Evolutionary conservation across 495 filamentous ascomycete species (phyloP).

Genomic region (Tuber aestivum): DNA sequence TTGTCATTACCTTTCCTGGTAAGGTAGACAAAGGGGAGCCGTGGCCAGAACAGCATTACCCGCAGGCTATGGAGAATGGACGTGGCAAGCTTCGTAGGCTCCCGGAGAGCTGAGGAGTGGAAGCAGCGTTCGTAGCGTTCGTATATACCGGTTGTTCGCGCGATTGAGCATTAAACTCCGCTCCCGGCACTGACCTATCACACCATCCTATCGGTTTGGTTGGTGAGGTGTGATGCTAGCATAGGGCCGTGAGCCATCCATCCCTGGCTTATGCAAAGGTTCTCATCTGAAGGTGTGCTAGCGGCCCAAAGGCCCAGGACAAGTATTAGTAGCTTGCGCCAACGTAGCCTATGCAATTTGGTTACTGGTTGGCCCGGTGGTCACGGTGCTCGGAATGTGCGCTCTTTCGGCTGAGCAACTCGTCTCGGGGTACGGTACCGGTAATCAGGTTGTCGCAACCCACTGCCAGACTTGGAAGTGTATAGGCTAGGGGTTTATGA

Average conservation of each 20-base stretch:
- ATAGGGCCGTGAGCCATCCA: background rate
- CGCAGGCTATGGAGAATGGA: background rate
- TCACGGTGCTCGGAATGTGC: background rate
- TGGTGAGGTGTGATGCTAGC: background rate
- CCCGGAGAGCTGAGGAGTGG: background rate
- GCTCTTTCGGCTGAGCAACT: background rate
- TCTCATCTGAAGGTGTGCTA: background rate
- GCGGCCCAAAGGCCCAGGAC: too few species aligned
- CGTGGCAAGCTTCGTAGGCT: background rate
- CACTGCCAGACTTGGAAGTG: background rate
- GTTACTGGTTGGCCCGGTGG: background rate
- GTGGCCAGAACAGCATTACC: background rate
- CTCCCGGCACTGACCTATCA: background rate
- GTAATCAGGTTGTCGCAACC: background rate
- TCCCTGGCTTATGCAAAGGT: background rate
- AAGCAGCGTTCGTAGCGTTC: background rate
- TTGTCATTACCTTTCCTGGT: background rate
- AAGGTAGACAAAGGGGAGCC: background rate
- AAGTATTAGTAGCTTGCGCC: too few species aligned
- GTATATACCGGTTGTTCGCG: background rate
- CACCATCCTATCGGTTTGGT: background rate
- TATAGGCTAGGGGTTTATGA: background rate
- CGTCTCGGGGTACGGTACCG: too few species aligned
- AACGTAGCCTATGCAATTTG: too few species aligned
- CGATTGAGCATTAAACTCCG: background rate